A percentile compares a stretch with the other conserved stretches of the same genome.
These are phyloP conservation scores for Mycena pura DNA, from an alignment of 768 basidiomycete genomes.

Conservation along the genomic window DNA sequence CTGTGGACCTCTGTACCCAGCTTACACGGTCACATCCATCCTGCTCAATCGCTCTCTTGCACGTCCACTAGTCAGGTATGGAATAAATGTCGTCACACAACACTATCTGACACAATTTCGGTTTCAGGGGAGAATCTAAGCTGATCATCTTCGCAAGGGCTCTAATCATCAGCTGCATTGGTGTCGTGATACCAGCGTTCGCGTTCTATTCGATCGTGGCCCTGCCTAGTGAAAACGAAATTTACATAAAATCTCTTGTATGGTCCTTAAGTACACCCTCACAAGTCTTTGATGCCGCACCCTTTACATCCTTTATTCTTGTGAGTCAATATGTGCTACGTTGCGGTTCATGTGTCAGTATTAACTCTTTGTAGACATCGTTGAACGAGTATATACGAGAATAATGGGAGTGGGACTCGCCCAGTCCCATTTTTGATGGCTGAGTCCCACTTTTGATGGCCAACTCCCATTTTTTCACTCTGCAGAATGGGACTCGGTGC, in stretches of 20 bases:
- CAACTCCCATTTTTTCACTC: no score
- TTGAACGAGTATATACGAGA: no score
- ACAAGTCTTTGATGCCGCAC: not conserved
- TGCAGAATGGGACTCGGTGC: no score
- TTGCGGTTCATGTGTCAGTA: no score
- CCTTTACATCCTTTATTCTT: not conserved
- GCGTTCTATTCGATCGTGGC: not conserved
- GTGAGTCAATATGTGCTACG: no score
- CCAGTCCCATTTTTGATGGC: no score
- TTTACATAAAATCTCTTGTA: not conserved
- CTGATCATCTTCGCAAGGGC: not conserved
- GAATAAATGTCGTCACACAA: not conserved
- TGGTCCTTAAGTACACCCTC: not conserved
- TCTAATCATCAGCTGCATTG: not conserved
- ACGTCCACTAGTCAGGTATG: not conserved
- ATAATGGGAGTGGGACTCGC: no score
- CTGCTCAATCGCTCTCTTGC: not conserved
- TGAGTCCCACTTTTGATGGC: no score
- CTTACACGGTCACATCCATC: no score
- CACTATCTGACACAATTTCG: not conserved
- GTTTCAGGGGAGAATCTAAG: not conserved
- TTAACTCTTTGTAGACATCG: no score
- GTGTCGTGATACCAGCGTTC: not conserved
- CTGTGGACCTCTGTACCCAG: not conserved
- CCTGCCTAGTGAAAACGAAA: not conserved